Evolutionary conservation across 257 asterid species (phyloP).

Genomic region (Coffea eugenioides): DNA sequence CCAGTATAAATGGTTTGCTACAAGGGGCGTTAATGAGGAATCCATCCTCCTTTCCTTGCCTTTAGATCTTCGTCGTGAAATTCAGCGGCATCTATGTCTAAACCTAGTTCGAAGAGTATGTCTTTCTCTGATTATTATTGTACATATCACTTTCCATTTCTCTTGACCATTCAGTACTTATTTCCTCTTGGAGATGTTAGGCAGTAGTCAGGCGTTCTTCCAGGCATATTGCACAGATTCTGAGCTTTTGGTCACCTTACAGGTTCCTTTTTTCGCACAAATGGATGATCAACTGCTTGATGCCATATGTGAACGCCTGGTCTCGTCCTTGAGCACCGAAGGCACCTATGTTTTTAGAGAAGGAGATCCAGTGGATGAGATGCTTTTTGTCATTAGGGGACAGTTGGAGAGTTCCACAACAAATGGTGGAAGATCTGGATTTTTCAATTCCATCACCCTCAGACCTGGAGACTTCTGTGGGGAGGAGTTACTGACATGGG

Average conservation of each 20-base stretch:
- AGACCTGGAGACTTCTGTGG: constrained; percentile 90
- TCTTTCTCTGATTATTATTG: constrained; percentile 3
- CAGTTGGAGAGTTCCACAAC: constrained; percentile 89
- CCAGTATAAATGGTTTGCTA: constrained; percentile 87
- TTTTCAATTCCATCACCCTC: constrained; percentile 80
- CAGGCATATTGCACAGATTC: not conserved
- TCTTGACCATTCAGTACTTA: not conserved
- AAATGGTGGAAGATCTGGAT: constrained; percentile 82
- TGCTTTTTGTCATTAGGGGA: constrained; percentile 43
- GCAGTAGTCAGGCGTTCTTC: not conserved
- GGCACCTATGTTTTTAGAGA: constrained; percentile 69
- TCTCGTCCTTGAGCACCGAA: constrained; percentile 69
- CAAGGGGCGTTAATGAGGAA: constrained; percentile 93
- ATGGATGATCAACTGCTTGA: constrained; percentile 93
- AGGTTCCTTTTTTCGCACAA: constrained; percentile 91
- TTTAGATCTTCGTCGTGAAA: constrained; percentile 81
- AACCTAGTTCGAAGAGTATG: constrained; percentile 94
- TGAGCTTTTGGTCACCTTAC: constrained; percentile 8
- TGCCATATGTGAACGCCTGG: constrained; percentile 84
- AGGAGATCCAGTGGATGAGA: constrained; percentile 87
- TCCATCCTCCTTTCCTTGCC: constrained; percentile 75
- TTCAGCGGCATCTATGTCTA: constrained; percentile 92
- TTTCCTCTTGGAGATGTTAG: too few species aligned
- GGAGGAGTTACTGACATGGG: constrained; percentile 94
- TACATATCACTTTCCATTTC: not conserved